phyloP scores from a whole-genome alignment of 202 grass and related monocot species.

The Setaria italica region DNA sequence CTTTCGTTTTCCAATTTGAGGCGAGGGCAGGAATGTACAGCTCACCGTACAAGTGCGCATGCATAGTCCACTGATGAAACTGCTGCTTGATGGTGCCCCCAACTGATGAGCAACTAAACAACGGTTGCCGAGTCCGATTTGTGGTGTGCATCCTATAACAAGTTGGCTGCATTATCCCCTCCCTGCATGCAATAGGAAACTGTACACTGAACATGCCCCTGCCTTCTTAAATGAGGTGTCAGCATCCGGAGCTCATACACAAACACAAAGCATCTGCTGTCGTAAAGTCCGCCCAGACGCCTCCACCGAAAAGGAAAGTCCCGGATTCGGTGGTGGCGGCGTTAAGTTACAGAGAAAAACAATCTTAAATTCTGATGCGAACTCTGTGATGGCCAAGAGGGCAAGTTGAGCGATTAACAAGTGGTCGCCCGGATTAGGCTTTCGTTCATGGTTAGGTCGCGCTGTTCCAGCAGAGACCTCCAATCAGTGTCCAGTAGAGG shows the following conservation, averaged over 20 bases:
- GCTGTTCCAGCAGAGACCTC: background rate
- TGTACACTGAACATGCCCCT: background rate
- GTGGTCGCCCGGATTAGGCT: too few species aligned
- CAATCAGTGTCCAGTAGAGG: background rate
- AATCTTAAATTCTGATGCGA: background rate
- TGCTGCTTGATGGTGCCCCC: background rate
- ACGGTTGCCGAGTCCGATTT: slow-evolving; percentile 15
- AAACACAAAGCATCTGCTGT: slow-evolving; percentile 19
- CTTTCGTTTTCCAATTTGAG: background rate
- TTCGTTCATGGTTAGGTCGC: background rate
- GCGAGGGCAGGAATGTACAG: background rate
- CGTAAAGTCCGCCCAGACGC: slow-evolving; percentile 20
- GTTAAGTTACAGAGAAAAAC: slow-evolving; percentile 12
- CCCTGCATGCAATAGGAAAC: background rate
- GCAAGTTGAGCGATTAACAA: background rate
- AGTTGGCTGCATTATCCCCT: slow-evolving; percentile 13
- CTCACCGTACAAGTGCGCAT: background rate
- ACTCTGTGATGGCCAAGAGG: background rate
- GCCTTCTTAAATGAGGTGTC: slow-evolving; percentile 25
- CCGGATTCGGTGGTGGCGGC: slow-evolving; percentile 40
- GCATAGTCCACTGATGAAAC: background rate
- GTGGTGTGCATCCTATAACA: slow-evolving; percentile 11
- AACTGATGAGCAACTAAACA: slow-evolving; percentile 6
- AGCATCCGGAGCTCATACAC: slow-evolving; percentile 26
- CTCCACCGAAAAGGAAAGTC: slow-evolving; percentile 23